Evolutionary conservation across 2,329 filamentous ascomycete species (phyloP), one percentile per base, ranked within the genome.

Genomic region (Lecanicillium sp.): DNA sequence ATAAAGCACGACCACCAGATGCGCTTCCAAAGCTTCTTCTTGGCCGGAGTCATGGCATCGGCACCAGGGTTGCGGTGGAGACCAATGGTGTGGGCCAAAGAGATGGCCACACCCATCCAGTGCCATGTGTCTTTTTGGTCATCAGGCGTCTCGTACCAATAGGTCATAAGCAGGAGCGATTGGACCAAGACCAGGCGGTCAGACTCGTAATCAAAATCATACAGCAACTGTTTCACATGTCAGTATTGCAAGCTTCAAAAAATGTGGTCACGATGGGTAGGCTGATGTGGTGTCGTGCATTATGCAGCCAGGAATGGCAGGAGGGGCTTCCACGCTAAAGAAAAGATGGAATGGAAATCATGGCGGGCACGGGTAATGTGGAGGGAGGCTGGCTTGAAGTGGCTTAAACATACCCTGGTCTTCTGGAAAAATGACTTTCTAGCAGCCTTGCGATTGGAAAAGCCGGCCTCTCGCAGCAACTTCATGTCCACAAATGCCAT

Each of bases 1-100:
- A 95, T 95, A 55, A 94, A 95, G 46, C 86, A 94, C 22, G 85
- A 94, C 90, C 90, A 96, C 90, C 90, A 96, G 49, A 95, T 92
- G 38, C 89, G 75, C 64, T 94, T 95, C 85, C 89, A 94, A 36
- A 95, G 67, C 52, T 80, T 85, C 55, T 88, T 84, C 52, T 85
- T 83, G 38, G 76, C 71, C 3, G 66, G 61, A 29, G 83, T 74
- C 75, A 95, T 86, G 49, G 76, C 80, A 8, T 85, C 87, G 41
- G 80, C 83, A 15, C 64, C 67, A 2, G 88, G 87, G 51, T 95
- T 85, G 45, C 89, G 83, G 60, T 96, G 88, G 14, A 95, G 71
- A 5, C 90, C 89, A 47, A 95, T 95, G 11, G 89, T 95, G 59
- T 95, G 87, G 37, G 88, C 89, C 33, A 95, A 69, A 11, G 89